These are phyloP conservation scores for Linum trigynum DNA, from an alignment of 345 rosid species.

Conservation along the genomic window DNA sequence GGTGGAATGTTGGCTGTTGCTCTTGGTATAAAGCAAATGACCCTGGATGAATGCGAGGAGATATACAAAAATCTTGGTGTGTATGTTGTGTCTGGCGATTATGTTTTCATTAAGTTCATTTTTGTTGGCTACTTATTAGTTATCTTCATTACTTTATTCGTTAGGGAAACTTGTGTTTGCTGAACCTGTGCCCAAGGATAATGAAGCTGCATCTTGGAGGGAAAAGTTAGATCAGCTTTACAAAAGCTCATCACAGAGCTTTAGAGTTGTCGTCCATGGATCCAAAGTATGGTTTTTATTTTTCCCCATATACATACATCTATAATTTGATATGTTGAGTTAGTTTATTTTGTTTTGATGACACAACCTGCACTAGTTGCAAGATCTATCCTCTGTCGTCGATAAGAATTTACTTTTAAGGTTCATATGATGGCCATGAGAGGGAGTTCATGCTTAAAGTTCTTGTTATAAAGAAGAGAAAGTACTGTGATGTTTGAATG, in stretches of 20 bases:
- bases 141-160: slow-evolving; percentile 16
- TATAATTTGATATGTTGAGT: not conserved
- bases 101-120: not conserved
- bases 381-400: no score
- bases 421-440: no score
- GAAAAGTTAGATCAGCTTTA: slow-evolving; percentile 95
- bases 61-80: slow-evolving; percentile 95
- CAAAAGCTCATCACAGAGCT: slow-evolving; percentile 96
- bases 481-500: no score
- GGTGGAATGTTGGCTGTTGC: slow-evolving; percentile 99
- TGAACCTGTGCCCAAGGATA: slow-evolving; percentile 88
- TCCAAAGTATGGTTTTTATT: slow-evolving; percentile 56
- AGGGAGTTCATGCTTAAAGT: no score
- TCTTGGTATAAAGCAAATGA: slow-evolving; percentile 88
- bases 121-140: slow-evolving; percentile 8
- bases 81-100: slow-evolving; percentile 14
- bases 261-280: slow-evolving; percentile 98
- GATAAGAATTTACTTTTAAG: no score
- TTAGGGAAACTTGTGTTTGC: slow-evolving; percentile 96
- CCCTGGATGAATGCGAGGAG: slow-evolving; percentile 82
- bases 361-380: no score
- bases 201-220: slow-evolving; percentile 98
- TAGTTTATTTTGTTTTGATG: no score
- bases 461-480: no score
- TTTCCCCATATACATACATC: not conserved